Base-by-base conservation (phyloP, 2,329 filamentous ascomycete genomes). In the Truncatella angustata region DNA sequence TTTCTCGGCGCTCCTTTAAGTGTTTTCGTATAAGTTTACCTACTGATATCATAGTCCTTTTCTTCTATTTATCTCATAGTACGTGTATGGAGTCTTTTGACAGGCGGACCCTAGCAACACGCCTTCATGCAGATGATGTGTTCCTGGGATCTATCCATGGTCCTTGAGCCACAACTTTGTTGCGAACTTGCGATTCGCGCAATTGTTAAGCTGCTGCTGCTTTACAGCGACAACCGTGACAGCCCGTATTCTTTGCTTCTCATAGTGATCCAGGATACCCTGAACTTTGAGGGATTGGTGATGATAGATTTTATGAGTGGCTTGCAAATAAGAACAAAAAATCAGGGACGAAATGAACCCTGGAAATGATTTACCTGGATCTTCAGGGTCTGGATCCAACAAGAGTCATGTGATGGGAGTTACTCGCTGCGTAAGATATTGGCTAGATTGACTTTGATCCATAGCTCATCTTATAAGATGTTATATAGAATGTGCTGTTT, bases 111-210 rank as follows among this genome's bases (percentile, higher is more conserved):
- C 40, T n/a, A 44, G 18, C 10, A 10, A 44, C 40, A 26, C 40
- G 20, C 11, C 16, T 9, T 14, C 11, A 20, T 21, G 11, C 12
- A 14, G 12, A 26, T 21, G 12, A 44, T 42, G 26, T 26, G n/a
- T n/a, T 32, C 37, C 36, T 30, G 46, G 50, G 40, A 42, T 46
- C 16, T 34, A 51, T 45, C 43, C 50, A 47, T 51, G 34, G n/a
- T 12, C n/a, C 20, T 18, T 6, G 42, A 7, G n/a, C 23, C n/a
- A n/a, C n/a, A n/a, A 28, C 23, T 23, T 26, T 23, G 4, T 24
- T 24, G n/a, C n/a, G n/a, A n/a, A n/a, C n/a, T n/a, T n/a, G n/a
- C n/a, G n/a, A n/a, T n/a, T n/a, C n/a, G n/a, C n/a, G n/a, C n/a
- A n/a, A n/a, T n/a, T n/a, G n/a, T n/a, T n/a, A n/a, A n/a, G n/a